Base-by-base conservation (phyloP, 768 basidiomycete species). In the Pholiota microspora region DNA sequence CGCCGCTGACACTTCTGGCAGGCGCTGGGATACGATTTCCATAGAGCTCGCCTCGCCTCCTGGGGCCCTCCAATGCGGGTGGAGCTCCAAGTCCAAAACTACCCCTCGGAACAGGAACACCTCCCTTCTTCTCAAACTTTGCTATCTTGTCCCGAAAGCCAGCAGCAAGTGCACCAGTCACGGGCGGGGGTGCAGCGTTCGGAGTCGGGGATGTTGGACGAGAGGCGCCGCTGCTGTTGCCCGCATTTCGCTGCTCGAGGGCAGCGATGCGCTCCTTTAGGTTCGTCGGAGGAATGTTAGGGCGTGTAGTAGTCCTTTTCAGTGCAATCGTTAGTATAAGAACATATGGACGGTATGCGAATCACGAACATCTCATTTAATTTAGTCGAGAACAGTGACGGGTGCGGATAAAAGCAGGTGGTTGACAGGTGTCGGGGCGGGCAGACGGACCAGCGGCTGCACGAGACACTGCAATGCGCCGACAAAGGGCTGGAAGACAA, bases 261-360 rank as follows among this genome's bases (percentile, higher is more conserved):
- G 89, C 89, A 15, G 90, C 90, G 58, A 92, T 92, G 51, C 90
- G 86, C 61, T 92, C 89, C 70, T 85, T 90, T 64, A 92, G 81
- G 67, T 86, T 88, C 49, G 73, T 75, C 38, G 69, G 67, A 29
- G 71, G 70, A 44, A 67, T 49, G 60, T 70, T 67, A 12, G 69
- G 49, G 47, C 62, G 69, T 31, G 73, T 64, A 51, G 64, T 69
- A 23, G 69, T 62, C 66, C 66, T 67, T 18, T 9, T 36, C 42
- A 27, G 15, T 13, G 25, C 42, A 7, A 46, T n/a, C 13, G 48
- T 51, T 16, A 38, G 53, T 44, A 21, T 16, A 32, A 24, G 51
- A 36, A 47, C 7, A 56, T 35, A 7, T 29, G 7, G 10, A 12
- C 32, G 7, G 32, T n/a, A 32, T 7, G 31, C 25, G 31, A 34